A percentile compares a stretch with the other conserved stretches of the same genome.
Evolutionary conservation across 371 early-diverging fungal species (phyloP).

Genomic region (Mortierella sp.): DNA sequence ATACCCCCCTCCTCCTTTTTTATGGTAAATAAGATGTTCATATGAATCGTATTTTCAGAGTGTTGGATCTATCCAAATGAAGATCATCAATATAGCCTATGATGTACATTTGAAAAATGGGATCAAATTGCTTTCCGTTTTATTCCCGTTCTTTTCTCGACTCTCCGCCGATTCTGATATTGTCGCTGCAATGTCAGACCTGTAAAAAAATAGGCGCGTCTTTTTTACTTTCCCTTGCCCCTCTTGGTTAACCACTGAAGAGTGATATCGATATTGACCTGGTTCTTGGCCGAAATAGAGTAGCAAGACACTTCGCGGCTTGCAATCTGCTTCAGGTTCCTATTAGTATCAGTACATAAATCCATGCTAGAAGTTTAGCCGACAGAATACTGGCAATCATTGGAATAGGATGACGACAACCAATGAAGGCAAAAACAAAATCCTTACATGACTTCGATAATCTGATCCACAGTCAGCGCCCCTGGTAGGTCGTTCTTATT

Average conservation of each 20-base stretch:
- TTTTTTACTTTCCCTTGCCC: conserved; percentile 71
- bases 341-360: conserved; percentile 39
- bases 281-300: conserved; percentile 98
- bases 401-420: neutral
- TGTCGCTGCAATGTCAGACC: too few species aligned
- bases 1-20: neutral
- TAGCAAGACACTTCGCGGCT: conserved; percentile 98
- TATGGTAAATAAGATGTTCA: too few species aligned
- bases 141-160: too few species aligned
- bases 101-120: too few species aligned
- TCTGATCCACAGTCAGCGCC: conserved; percentile 89
- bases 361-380: too few species aligned
- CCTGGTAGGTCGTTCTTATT: conserved; percentile 98
- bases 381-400: too few species aligned
- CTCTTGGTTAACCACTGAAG: conserved; percentile 96
- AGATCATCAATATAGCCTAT: too few species aligned
- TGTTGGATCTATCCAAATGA: too few species aligned
- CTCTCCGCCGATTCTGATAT: too few species aligned
- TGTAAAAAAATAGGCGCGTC: too few species aligned
- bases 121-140: too few species aligned
- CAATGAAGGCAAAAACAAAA: neutral
- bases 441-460: conserved; percentile 89
- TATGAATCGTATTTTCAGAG: too few species aligned
- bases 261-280: conserved; percentile 97
- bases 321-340: conserved; percentile 89